Conservation (phyloP, 345 rosid species). For the Corchorus olitorius region DNA sequence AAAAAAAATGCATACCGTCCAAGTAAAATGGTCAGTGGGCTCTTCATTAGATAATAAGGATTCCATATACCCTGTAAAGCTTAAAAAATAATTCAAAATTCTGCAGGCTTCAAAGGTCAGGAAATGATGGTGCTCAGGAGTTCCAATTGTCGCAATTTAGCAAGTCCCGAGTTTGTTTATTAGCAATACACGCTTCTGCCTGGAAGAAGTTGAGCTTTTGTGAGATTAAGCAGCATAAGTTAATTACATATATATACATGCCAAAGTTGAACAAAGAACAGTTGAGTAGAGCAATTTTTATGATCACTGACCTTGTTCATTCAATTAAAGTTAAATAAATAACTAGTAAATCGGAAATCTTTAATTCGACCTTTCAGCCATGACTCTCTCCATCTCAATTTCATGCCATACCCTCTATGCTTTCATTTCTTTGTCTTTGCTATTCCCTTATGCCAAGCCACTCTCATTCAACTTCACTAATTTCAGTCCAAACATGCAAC, state of each 20-base stretch:
- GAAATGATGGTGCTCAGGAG: neutral
- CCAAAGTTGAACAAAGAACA: constrained; percentile 6
- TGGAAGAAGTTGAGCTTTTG: neutral
- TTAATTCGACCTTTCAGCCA: constrained; percentile 16
- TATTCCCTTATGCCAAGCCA: constrained; percentile 29
- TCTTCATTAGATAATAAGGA: neutral
- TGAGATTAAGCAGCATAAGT: neutral
- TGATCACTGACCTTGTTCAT: constrained; percentile 1
- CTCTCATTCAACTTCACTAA: constrained; percentile 41
- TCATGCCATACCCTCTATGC: neutral
- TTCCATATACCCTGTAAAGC: neutral
- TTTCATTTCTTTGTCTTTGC: constrained; percentile 8
- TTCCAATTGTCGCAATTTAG: constrained; percentile 1
- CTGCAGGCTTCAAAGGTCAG: neutral
- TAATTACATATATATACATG: neutral
- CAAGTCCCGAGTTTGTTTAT: neutral
- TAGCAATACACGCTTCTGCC: neutral
- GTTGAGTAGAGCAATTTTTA: neutral
- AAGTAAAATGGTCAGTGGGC: neutral
- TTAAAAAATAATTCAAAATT: neutral
- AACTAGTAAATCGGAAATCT: too few relatives aligned
- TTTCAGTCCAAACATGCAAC: constrained; percentile 32
- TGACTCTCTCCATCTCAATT: neutral
- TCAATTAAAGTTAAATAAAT: neutral
- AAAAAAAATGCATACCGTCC: neutral